These are phyloP conservation scores for Coniochaeta sp. DNA, from an alignment of 2,329 filamentous ascomycete genomes.

Conservation along the genomic window DNA sequence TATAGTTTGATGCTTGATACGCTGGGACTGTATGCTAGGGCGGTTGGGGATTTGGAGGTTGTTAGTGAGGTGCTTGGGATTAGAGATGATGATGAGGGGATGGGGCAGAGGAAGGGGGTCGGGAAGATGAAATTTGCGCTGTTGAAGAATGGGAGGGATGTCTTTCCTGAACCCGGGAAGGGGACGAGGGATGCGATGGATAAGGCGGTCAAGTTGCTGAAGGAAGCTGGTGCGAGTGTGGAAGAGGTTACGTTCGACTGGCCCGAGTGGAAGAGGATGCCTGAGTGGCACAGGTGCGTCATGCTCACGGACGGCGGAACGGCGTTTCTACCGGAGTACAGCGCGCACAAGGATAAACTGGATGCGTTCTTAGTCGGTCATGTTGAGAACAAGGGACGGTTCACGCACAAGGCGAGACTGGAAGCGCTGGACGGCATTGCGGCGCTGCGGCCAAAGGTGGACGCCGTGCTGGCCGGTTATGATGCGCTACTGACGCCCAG, in stretches of 20 bases:
- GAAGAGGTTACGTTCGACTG: conserved; percentile 51
- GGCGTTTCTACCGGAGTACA: conserved; percentile 48
- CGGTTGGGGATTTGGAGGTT: conserved; percentile 49
- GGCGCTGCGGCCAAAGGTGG: conserved; percentile 44
- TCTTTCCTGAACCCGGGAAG: conserved; percentile 40
- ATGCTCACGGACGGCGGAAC: conserved; percentile 44
- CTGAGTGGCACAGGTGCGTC: conserved; percentile 41
- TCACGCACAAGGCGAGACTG: conserved; percentile 40
- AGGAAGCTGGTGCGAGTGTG: conserved; percentile 42
- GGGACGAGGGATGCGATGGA: conserved; percentile 36
- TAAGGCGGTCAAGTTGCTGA: conserved; percentile 30
- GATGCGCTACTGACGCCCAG: conserved; percentile 52
- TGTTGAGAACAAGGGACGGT: conserved; percentile 38
- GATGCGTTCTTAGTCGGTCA: conserved; percentile 35
- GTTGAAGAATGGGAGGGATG: conserved; percentile 34
- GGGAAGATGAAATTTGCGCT: conserved; percentile 46
- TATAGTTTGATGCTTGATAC: conserved; percentile 56
- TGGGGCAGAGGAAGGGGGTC: conserved; percentile 22
- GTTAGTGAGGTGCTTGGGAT: conserved; percentile 48
- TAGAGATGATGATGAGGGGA: conserved; percentile 34
- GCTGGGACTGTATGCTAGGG: conserved; percentile 52
- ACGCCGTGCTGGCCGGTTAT: conserved; percentile 43
- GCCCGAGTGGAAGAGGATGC: conserved; percentile 28
- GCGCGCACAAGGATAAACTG: conserved; percentile 37
- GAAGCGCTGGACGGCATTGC: conserved; percentile 50